These are phyloP conservation scores for Trametes cingulata DNA, from an alignment of 768 basidiomycete genomes.

Conservation along the genomic window DNA sequence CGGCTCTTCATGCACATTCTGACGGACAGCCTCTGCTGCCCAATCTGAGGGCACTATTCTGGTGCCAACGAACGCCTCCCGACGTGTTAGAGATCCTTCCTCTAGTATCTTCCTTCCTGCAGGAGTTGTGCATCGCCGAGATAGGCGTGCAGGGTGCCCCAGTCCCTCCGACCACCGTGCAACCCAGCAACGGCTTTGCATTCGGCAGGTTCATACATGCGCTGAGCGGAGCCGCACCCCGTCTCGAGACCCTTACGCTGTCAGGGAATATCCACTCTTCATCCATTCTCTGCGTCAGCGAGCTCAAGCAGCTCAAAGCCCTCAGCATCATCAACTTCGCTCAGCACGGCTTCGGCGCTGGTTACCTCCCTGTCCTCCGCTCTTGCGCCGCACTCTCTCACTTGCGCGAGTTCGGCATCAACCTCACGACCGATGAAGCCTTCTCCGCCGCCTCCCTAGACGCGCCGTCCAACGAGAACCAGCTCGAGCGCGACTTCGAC, in stretches of 20 bases:
- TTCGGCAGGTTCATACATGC: neutral
- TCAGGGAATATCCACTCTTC: slow-evolving; percentile 1
- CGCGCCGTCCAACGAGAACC: neutral
- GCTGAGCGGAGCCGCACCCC: neutral
- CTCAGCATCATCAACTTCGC: slow-evolving; percentile 9
- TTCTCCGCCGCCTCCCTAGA: neutral
- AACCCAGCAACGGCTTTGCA: neutral
- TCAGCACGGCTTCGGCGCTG: neutral
- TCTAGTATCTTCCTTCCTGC: neutral
- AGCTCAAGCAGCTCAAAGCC: neutral
- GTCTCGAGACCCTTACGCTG: slow-evolving; percentile 1
- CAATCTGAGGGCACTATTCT: slow-evolving; percentile 1
- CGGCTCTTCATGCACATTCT: neutral
- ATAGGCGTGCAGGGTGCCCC: neutral
- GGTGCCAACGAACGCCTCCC: neutral
- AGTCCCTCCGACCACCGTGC: neutral
- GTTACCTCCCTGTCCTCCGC: neutral
- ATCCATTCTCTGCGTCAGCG: neutral
- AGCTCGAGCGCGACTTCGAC: neutral
- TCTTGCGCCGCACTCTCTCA: slow-evolving; percentile 3
- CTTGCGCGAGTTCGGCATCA: slow-evolving; percentile 7
- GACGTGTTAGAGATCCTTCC: slow-evolving; percentile 1
- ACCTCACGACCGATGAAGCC: neutral
- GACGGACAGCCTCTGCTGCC: neutral
- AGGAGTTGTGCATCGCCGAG: neutral